Evolutionary conservation across 2,329 filamentous ascomycete species (phyloP), one percentile per base, ranked within the genome.

Genomic region (Fusarium vanettenii): DNA sequence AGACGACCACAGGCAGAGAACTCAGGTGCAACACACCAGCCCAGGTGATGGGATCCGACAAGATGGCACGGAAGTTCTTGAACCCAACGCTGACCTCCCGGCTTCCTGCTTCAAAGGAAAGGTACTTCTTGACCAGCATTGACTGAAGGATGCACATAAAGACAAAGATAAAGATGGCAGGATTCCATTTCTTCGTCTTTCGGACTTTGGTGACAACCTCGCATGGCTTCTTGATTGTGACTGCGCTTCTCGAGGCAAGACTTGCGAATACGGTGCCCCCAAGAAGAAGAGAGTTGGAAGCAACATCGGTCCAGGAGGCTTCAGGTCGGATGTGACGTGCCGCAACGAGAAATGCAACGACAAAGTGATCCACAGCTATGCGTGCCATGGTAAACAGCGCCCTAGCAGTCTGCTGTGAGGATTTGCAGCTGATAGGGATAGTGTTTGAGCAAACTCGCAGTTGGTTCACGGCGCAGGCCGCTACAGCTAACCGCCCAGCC

Each of bases 41-140:
- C 77, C 77, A 79, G 18, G 64, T 74, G 16, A 64, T 59, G 14
- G 68, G 69, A 35, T 71, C 69, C 3, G 69, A 75, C 3, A 79
- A 39, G 2, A 76, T 60, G 11, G 48, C 48, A 2, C 64, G 39
- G 25, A 79, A 77, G 55, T 79, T 79, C 27, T 60, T 57, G 60
- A 78, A 79, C 3, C 74, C 76, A 33, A 69, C 35, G 9, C 67
- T 70, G 18, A 65, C 43, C 20, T 73, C 67, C 3, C 52, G 16
- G 9, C n/a, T 16, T 10, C 33, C 22, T 9, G 43, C 22, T 11
- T 69, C 68, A 16, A 70, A 70, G 16, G 68, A 71, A 2, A 69
- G 10, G 10, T 77, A 71, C 39, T 70, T 66, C n/a, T 37, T 37
- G 20, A 61, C 39, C 22, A 76, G n/a, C n/a, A 70, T 43, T 9